phyloP scores from a whole-genome alignment of 257 asterid genomes.

The Ehretia macrophylla region DNA sequence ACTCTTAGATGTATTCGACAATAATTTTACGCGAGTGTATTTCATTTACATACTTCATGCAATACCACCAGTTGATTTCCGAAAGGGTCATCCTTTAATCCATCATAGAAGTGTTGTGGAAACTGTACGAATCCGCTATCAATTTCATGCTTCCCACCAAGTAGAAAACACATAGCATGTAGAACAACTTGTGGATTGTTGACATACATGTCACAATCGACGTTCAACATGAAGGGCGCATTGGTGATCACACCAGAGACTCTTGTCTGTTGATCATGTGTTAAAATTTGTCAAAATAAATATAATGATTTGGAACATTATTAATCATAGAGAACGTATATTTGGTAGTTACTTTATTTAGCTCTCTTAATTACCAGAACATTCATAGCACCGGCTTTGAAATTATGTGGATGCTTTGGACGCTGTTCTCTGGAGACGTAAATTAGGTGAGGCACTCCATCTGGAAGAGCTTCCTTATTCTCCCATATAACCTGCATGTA shows the following conservation, averaged over 20 bases:
- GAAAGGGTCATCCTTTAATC: conserved; percentile 32
- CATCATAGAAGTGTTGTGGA: conserved; percentile 33
- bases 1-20: too few relatives aligned
- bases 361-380: conserved; percentile 33
- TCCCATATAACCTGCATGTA: conserved; percentile 27
- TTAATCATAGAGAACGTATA: too few relatives aligned
- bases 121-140: conserved; percentile 31
- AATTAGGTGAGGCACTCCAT: conserved; percentile 27
- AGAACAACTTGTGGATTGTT: conserved; percentile 29
- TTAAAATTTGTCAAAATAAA: background rate
- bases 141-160: conserved; percentile 23
- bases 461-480: conserved; percentile 12
- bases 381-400: conserved; percentile 45
- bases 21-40: too few relatives aligned
- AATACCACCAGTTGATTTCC: conserved; percentile 25
- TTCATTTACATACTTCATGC: conserved; percentile 12
- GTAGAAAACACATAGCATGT: conserved; percentile 35
- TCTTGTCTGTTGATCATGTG: conserved; percentile 18
- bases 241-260: conserved; percentile 41
- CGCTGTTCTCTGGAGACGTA: conserved; percentile 37
- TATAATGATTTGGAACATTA: too few relatives aligned
- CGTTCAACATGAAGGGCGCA: conserved; percentile 38
- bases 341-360: background rate
- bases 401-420: conserved; percentile 36
- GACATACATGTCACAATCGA: conserved; percentile 39